These are phyloP conservation scores for Aegilops sharonensis DNA, from an alignment of 176 grass and related monocot species.

Conservation along the genomic window DNA sequence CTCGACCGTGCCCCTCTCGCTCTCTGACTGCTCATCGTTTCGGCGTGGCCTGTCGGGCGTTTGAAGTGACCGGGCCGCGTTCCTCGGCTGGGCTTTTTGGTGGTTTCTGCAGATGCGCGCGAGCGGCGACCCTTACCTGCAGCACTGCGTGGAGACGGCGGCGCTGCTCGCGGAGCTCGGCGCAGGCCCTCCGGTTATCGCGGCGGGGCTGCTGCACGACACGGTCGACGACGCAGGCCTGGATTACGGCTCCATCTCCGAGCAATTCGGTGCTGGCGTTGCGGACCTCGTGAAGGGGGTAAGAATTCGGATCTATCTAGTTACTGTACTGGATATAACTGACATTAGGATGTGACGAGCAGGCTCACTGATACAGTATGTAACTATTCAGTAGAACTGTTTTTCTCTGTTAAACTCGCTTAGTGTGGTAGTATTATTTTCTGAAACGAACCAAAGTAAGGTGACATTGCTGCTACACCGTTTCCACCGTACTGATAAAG, in stretches of 20 bases:
- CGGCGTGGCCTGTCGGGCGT: not conserved
- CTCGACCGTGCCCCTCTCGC: not conserved
- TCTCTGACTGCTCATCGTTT: not conserved
- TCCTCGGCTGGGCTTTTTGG: not conserved
- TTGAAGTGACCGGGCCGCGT: slow-evolving; percentile 9
- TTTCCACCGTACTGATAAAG: not conserved
- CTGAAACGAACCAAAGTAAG: not conserved
- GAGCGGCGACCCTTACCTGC: slow-evolving; percentile 68
- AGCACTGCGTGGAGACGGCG: slow-evolving; percentile 82
- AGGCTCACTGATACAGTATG: not conserved
- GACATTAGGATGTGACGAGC: slow-evolving; percentile 4
- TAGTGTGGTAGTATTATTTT: not conserved
- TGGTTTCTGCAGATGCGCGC: slow-evolving; percentile 43
- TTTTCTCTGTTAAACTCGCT: not conserved
- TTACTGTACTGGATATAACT: not conserved
- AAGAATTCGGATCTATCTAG: slow-evolving; percentile 18
- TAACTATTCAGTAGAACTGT: not conserved
- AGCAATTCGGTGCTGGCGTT: slow-evolving; percentile 60
- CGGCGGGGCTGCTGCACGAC: slow-evolving; percentile 82
- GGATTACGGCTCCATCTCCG: slow-evolving; percentile 52
- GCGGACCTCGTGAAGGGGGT: slow-evolving; percentile 90
- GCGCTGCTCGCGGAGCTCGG: slow-evolving; percentile 67
- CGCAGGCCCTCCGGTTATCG: slow-evolving; percentile 48
- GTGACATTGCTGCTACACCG: not conserved
- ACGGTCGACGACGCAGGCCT: slow-evolving; percentile 72